A percentile compares a stretch with the other conserved stretches of the same genome.
These are phyloP conservation scores for Mucor mucedo DNA, from an alignment of 371 early-diverging fungal genomes.

Conservation along the genomic window DNA sequence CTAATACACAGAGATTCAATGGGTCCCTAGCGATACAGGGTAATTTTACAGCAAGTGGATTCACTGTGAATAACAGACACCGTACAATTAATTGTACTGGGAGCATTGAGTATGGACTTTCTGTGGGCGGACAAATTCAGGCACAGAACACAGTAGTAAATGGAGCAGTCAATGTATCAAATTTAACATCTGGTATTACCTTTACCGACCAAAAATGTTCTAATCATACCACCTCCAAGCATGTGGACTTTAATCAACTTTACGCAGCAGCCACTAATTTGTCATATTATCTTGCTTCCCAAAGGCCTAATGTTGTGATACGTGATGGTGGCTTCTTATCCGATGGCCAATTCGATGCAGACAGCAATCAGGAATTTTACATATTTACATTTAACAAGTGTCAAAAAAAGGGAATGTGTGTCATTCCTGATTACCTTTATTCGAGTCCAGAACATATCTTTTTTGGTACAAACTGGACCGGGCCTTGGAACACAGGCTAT, in stretches of 20 bases:
- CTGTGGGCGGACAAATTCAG: conserved; percentile 2
- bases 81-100: neutral
- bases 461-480: conserved; percentile 20
- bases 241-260: conserved; percentile 9
- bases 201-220: neutral
- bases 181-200: neutral
- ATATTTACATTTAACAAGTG: conserved; percentile 14
- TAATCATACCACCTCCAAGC: neutral
- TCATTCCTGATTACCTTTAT: conserved; percentile 18
- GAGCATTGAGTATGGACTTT: conserved; percentile 4
- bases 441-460: conserved; percentile 16
- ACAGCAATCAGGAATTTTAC: conserved; percentile 5
- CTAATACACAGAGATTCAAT: conserved; percentile 12
- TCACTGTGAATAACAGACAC: neutral
- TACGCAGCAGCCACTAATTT: conserved; percentile 1
- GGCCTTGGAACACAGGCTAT: conserved; percentile 14
- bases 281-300: conserved; percentile 14
- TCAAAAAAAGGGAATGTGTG: neutral
- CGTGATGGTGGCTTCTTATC: conserved; percentile 19
- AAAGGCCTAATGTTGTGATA: conserved; percentile 17
- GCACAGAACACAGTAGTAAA: conserved; percentile 6
- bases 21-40: conserved; percentile 12
- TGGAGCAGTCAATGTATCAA: neutral
- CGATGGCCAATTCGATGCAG: conserved; percentile 14
- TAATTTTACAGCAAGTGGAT: conserved; percentile 6